phyloP scores from a whole-genome alignment of 768 basidiomycete species.

The Gelatoporia subvermispora region DNA sequence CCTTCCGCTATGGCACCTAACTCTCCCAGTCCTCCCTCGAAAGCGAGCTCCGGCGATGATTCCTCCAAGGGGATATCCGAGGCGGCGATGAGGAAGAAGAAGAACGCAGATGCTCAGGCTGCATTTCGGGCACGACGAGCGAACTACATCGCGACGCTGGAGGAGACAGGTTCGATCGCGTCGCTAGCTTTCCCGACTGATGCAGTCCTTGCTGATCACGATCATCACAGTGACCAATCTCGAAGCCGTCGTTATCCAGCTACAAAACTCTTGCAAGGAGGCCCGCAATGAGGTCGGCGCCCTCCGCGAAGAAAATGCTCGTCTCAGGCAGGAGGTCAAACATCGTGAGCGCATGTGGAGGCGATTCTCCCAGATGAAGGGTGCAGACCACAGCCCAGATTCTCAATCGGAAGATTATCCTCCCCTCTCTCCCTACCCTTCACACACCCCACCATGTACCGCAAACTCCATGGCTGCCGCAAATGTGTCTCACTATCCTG shows the following conservation, averaged over 20 bases:
- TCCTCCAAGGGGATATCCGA: constrained; percentile 48
- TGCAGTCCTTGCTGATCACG: constrained; percentile 7
- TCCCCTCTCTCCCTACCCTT: constrained; percentile 26
- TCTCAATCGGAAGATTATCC: constrained; percentile 45
- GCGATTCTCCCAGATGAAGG: constrained; percentile 57
- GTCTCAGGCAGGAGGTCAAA: constrained; percentile 56
- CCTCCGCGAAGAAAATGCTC: constrained; percentile 60
- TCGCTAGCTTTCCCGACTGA: constrained; percentile 4
- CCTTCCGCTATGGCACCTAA: constrained; percentile 5
- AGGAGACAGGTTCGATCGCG: constrained; percentile 57
- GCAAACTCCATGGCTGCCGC: constrained; percentile 20
- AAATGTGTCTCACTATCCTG: constrained; percentile 33
- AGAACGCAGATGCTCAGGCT: constrained; percentile 87
- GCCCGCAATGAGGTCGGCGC: constrained; percentile 56
- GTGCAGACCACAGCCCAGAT: constrained; percentile 12
- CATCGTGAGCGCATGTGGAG: constrained; percentile 76
- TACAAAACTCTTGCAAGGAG: constrained; percentile 77
- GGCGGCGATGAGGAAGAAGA: constrained; percentile 75
- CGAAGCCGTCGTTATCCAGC: constrained; percentile 77
- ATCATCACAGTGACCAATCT: constrained; percentile 58
- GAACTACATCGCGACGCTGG: constrained; percentile 83
- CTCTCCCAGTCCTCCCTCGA: constrained; percentile 25
- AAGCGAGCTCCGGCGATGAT: constrained; percentile 34
- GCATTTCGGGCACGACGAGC: constrained; percentile 78
- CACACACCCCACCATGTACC: constrained; percentile 17